Conservation (phyloP, 371 early-diverging fungal genomes). For the Polyrhizophydium stewartii region DNA sequence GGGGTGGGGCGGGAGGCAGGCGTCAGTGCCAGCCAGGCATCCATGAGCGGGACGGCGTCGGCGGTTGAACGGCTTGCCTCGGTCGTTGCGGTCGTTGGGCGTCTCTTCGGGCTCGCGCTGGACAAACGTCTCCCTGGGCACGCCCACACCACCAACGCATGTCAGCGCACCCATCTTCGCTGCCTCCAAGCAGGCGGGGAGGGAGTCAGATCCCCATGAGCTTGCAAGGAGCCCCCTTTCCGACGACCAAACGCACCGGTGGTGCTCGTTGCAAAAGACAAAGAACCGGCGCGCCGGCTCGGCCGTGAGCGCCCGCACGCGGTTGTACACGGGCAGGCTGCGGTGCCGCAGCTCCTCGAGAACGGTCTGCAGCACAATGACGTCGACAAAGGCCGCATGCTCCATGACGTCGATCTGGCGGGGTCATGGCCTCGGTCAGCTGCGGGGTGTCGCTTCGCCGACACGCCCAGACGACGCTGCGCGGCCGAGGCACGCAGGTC, state of each 20-base stretch:
- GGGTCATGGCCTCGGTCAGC: no score
- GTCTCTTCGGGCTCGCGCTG: conserved; percentile 77
- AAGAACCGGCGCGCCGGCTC: conserved; percentile 71
- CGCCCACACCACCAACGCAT: background rate
- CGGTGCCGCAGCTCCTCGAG: conserved; percentile 84
- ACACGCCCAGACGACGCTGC: no score
- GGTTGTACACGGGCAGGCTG: conserved; percentile 70
- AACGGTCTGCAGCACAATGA: conserved; percentile 92
- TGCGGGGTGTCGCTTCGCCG: no score
- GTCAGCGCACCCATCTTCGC: background rate
- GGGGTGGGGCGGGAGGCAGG: no score
- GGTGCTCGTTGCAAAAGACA: conserved; percentile 93
- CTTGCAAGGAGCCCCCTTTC: no score
- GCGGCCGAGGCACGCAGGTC: no score
- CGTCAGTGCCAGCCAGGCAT: no score
- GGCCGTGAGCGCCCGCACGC: conserved; percentile 68
- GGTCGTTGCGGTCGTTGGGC: conserved; percentile 90
- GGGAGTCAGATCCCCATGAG: no score
- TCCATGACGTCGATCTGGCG: conserved; percentile 88
- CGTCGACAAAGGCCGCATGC: conserved; percentile 76
- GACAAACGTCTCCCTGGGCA: conserved; percentile 71
- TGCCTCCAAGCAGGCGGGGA: background rate
- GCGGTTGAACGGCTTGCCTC: conserved; percentile 31
- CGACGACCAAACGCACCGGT: conserved; percentile 42
- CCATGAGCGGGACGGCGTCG: no score